Evolutionary conservation across 768 basidiomycete genomes (phyloP).

Genomic region (Mycena epipterygia): DNA sequence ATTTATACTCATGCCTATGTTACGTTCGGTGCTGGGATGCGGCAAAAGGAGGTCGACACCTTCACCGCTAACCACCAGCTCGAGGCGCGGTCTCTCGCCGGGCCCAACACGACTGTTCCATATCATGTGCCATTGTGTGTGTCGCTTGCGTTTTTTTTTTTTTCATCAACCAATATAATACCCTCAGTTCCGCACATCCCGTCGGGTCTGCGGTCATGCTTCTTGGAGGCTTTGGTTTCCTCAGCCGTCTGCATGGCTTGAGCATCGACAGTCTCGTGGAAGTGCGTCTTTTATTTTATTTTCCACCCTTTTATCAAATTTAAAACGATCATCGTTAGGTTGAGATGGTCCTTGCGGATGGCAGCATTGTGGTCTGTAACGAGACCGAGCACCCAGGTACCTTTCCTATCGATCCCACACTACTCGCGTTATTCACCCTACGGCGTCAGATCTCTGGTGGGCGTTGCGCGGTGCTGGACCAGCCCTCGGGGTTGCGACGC

Average conservation of each 20-base stretch:
- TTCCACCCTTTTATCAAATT: neutral
- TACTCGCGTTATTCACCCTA: constrained; percentile 1
- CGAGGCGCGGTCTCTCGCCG: constrained; percentile 66
- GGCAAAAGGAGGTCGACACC: constrained; percentile 87
- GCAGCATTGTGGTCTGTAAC: constrained; percentile 83
- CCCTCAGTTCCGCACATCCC: constrained; percentile 80
- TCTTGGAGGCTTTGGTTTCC: constrained; percentile 90
- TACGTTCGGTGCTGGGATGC: constrained; percentile 88
- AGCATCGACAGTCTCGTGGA: constrained; percentile 94
- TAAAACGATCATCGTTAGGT: constrained; percentile 7
- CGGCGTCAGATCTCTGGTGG: constrained; percentile 84
- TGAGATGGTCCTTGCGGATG: constrained; percentile 93
- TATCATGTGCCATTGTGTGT: constrained; percentile 87
- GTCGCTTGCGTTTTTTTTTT: constrained; percentile 1
- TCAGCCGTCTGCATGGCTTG: constrained; percentile 86
- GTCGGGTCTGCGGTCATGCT: constrained; percentile 86
- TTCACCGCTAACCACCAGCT: constrained; percentile 79
- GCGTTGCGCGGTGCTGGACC: constrained; percentile 88
- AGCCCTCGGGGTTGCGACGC: constrained; percentile 85
- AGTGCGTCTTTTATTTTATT: constrained; percentile 53
- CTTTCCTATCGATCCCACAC: constrained; percentile 26
- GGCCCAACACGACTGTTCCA: constrained; percentile 69
- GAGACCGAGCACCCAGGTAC: constrained; percentile 79
- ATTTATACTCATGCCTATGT: constrained; percentile 82
- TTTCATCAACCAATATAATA: constrained; percentile 7